These are phyloP conservation scores for Penicillium egyptiacum DNA, from an alignment of 495 filamentous ascomycete species.

Conservation along the genomic window DNA sequence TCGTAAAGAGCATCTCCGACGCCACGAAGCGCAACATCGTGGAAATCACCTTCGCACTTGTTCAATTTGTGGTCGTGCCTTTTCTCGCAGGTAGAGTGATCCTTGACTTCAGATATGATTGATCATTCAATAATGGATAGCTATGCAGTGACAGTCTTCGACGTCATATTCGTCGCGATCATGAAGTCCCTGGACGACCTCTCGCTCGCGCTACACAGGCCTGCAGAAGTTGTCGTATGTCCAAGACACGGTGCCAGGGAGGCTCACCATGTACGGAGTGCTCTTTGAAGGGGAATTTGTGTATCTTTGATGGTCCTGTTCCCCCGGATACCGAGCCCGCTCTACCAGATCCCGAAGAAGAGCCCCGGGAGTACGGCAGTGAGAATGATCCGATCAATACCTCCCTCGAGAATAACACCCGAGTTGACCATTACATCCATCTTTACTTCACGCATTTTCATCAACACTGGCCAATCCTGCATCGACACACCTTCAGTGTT, in stretches of 20 bases:
- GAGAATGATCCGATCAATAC: neutral
- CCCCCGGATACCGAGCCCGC: neutral
- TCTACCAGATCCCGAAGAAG: neutral
- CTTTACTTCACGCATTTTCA: neutral
- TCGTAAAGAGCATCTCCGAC: slow-evolving; percentile 3
- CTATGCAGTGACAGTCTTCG: neutral
- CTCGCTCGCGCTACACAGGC: neutral
- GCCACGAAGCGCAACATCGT: neutral
- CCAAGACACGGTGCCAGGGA: neutral
- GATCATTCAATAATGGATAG: neutral
- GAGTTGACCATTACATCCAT: neutral
- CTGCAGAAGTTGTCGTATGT: neutral
- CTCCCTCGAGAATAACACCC: neutral
- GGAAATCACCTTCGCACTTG: neutral
- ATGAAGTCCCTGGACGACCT: neutral
- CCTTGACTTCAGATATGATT: neutral
- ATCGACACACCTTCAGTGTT: neutral
- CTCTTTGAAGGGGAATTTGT: neutral
- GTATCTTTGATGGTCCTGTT: neutral
- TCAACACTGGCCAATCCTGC: neutral
- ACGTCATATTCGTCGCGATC: neutral
- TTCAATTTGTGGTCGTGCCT: neutral
- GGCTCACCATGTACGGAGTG: neutral
- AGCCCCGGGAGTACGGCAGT: neutral
- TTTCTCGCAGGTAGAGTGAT: slow-evolving; percentile 1